Base-by-base conservation (phyloP, 805 yeast genomes). In the Yamadazyma nakazawae region DNA sequence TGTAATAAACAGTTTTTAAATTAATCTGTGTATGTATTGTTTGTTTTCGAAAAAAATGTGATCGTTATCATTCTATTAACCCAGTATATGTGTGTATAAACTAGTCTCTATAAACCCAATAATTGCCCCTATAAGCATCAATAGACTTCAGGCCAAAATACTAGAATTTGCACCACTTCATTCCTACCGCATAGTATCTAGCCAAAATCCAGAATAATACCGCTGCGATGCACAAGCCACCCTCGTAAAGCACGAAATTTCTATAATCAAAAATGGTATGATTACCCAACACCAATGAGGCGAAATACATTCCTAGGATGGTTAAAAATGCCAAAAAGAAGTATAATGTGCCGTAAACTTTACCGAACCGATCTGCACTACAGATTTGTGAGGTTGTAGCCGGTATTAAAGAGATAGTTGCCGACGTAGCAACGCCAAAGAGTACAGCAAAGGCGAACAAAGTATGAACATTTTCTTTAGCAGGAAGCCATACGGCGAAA, bases 361-460 rank as follows among this genome's bases (percentile, higher is more conserved):
- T 74, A 7, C 84, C 84, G 56, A 79, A 79, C 51, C 72, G 75
- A 38, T 74, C 75, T 1, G 78, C 73, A 43, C 76, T 73, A 14
- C 84, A 78, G 31, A 82, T 78, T 43, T 78, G 81, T 0, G 82
- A 84, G 32, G 79, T 67, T 54, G 85, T 78, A 2, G 78, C 81
- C 2, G 86, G 85, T 13, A 81, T 75, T 38, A 81, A 56, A 2
- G 85, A 74, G 41, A 81, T 64, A 3, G 80, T 76, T 0, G 85
- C 74, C 3, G 84, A 79, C 3, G 82, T 71, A 41, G 75, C 66
- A 47, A 81, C 74, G 0, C 88, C 88, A 58, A 75, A 81, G 4
- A 77, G 52, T 1, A 65, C 70, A 12, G 79, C 63, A 51, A 78
- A 81, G 1, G 73, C 75, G 60, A 55, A 61, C 69, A 75, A 37